Conservation (phyloP, 2,329 filamentous ascomycete species). For the Aureobasidium leucospermi region DNA sequence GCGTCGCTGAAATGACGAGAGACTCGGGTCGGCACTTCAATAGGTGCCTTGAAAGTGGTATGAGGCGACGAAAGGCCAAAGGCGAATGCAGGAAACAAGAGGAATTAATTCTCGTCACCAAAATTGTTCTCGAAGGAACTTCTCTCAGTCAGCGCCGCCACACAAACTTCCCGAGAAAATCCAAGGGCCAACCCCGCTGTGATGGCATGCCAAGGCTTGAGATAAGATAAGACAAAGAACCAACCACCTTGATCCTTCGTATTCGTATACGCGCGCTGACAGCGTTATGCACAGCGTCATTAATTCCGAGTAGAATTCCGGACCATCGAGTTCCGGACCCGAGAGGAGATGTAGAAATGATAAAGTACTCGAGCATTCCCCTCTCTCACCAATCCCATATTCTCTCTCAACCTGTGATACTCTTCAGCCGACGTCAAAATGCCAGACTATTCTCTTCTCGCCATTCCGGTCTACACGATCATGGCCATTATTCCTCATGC, state of each 20-base stretch:
- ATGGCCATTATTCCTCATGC: slow-evolving; percentile 35
- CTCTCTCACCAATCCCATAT: background rate
- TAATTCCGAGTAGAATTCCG: background rate
- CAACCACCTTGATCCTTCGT: background rate
- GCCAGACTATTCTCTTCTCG: slow-evolving; percentile 36
- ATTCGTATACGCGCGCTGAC: background rate
- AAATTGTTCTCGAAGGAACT: slow-evolving; percentile 14
- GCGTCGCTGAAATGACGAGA: background rate
- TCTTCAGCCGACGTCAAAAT: slow-evolving; percentile 14
- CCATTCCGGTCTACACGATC: slow-evolving; percentile 38
- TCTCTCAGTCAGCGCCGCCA: slow-evolving; percentile 8
- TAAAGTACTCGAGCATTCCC: background rate
- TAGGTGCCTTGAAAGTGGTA: background rate
- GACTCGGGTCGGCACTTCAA: background rate
- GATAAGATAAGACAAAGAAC: background rate
- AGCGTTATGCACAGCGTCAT: background rate
- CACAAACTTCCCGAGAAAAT: background rate
- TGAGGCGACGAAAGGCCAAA: background rate
- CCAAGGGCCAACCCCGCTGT: background rate
- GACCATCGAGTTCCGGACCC: background rate
- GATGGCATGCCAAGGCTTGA: background rate
- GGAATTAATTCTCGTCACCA: slow-evolving; percentile 6
- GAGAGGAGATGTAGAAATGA: background rate
- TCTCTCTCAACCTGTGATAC: background rate
- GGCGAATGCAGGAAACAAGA: background rate